Evolutionary conservation across 768 basidiomycete species (phyloP), one percentile per base, ranked within the genome.

Genomic region (Suillus luteus): DNA sequence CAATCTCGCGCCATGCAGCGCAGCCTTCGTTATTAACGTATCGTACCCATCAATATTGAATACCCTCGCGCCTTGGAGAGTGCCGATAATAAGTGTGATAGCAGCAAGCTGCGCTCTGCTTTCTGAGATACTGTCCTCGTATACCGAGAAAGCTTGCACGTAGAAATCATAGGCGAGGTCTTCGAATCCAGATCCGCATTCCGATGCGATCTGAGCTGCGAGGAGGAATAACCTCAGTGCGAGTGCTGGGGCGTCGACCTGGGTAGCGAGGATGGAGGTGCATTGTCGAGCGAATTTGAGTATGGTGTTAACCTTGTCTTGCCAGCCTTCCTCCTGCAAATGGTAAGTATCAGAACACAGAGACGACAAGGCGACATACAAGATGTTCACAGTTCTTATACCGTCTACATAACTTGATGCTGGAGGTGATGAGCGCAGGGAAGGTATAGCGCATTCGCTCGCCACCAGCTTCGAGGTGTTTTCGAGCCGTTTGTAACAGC

Each of bases 1-100:
- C 67, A 99, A 77, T 78, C 96, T 96, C 37, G 95, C 92, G 5
- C 94, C 95, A 75, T 99, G 97, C 67, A 99, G 78, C 7, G 96
- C 96, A n/a, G 96, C 97, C 78, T 99, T 99, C 33, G 97, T 99
- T 71, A 98, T 95, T 66, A 99, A 78, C 2, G 96, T 99, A 71
- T 99, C 97, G 72, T 97, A 98, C 75, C 96, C 96, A 70, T 99
- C 97, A 55, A 84, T 85, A 41, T 90, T 90, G 72, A 99, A 99
- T n/a, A 96, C 95, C 66, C 89, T 82, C 38, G 94, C 91, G 11
- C 90, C 87, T 62, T 94, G 93, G 46, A 99, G 79, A 7, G 95
- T 93, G 57, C 91, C 90, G 64, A 99, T 97, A 69, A 99, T 91
- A 22, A 96, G 84, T 7, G 95, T 93, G 73, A 99, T 98, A n/a